Evolutionary conservation across 2,329 filamentous ascomycete species (phyloP).

Genomic region (Fusarium concolor): DNA sequence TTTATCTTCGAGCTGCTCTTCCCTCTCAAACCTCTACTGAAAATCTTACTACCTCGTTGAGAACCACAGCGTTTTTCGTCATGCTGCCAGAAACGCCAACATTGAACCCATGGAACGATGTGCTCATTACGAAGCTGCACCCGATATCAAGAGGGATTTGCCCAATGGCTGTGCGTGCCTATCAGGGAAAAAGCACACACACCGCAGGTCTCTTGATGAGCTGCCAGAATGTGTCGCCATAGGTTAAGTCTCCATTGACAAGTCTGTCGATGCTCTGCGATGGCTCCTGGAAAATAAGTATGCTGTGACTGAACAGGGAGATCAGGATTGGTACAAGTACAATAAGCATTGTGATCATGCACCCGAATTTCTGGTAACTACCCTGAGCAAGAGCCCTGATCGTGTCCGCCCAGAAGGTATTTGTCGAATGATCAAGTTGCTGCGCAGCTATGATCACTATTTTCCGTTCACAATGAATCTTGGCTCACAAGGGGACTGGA

Average conservation of each 20-base stretch:
- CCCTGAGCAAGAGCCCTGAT: not conserved
- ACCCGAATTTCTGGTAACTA: not conserved
- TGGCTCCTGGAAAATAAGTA: not conserved
- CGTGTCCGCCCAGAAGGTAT: not conserved
- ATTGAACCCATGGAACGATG: not conserved
- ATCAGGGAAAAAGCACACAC: rapidly evolving
- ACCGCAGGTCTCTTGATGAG: not conserved
- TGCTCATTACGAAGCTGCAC: not conserved
- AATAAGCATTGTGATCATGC: not conserved
- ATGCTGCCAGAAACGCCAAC: rapidly evolving
- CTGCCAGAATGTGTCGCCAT: not conserved
- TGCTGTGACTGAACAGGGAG: not conserved
- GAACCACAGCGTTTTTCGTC: not conserved
- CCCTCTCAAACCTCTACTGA: not conserved
- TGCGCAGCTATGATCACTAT: not conserved
- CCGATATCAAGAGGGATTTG: not conserved
- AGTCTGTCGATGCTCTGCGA: not conserved
- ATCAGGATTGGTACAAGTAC: rapidly evolving
- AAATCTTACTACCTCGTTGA: not conserved
- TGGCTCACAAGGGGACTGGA: no score
- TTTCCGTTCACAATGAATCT: not conserved
- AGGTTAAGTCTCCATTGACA: rapidly evolving
- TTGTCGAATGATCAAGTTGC: constrained; percentile 1
- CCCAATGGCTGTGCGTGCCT: rapidly evolving
- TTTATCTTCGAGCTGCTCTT: not conserved